phyloP scores from a whole-genome alignment of 805 yeast species.

The Candida silvatica region DNA sequence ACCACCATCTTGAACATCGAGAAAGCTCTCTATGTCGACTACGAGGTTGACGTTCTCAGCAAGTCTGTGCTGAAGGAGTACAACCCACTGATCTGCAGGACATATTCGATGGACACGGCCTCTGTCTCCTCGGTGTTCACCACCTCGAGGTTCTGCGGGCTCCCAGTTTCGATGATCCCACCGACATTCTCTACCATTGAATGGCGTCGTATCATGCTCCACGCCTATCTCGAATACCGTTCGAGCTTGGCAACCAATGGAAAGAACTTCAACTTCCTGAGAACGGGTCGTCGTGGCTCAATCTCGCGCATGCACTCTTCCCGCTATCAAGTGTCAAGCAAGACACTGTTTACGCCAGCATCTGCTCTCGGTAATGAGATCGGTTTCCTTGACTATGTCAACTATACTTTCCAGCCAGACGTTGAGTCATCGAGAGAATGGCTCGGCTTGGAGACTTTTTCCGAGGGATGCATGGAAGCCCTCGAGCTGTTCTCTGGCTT shows the following conservation, averaged over 20 bases:
- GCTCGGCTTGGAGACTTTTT: constrained; percentile 15
- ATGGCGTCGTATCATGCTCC: constrained; percentile 17
- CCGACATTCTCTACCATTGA: constrained; percentile 16
- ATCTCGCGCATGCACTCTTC: too few species aligned
- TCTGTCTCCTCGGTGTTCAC: constrained; percentile 1
- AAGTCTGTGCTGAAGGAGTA: constrained; percentile 11
- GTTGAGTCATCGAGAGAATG: constrained; percentile 15
- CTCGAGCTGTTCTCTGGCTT: constrained; percentile 13
- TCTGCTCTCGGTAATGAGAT: neutral
- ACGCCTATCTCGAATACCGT: constrained; percentile 11
- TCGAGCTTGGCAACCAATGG: constrained; percentile 2
- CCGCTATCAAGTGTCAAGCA: too few species aligned
- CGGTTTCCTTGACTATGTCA: constrained; percentile 9
- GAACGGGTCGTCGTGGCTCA: neutral
- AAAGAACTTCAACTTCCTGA: constrained; percentile 4
- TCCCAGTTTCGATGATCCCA: constrained; percentile 14
- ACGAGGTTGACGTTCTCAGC: neutral
- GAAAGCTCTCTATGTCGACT: neutral
- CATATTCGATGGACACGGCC: constrained; percentile 4
- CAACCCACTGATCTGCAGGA: constrained; percentile 11
- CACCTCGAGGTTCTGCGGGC: neutral
- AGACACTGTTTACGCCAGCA: neutral
- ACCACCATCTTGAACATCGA: neutral
- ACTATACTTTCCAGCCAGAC: constrained; percentile 10
- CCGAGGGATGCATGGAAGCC: constrained; percentile 19